phyloP scores from a whole-genome alignment of 2,329 filamentous ascomycete species.

The Diaporthe humulicola region DNA sequence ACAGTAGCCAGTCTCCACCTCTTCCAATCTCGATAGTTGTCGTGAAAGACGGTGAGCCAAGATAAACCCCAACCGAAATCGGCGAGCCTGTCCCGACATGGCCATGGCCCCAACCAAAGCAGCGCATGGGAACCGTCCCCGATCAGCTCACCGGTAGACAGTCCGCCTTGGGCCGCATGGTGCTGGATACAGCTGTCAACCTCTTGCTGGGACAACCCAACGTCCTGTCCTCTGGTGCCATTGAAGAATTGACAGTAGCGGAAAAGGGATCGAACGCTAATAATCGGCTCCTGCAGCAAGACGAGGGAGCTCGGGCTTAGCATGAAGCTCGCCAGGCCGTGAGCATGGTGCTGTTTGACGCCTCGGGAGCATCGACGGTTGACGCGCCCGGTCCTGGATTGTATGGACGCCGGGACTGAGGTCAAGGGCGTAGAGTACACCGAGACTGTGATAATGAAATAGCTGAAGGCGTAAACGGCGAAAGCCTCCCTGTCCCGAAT shows the following conservation, averaged over 20 bases:
- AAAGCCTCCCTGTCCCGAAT: background rate
- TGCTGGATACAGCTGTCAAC: background rate
- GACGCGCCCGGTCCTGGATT: background rate
- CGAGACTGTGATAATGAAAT: fast-evolving
- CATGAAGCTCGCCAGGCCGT: background rate
- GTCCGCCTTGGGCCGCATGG: background rate
- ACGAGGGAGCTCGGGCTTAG: background rate
- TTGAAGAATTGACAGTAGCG: background rate
- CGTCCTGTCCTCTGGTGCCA: too few relatives aligned
- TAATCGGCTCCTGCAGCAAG: background rate
- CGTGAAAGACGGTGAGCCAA: background rate
- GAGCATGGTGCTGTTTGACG: background rate
- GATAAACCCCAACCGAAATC: background rate
- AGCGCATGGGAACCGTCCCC: background rate
- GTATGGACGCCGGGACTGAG: too few relatives aligned
- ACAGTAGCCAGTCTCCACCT: background rate
- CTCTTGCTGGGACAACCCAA: background rate
- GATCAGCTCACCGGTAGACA: too few relatives aligned
- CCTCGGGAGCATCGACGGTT: background rate
- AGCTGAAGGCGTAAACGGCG: background rate
- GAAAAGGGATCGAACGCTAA: background rate
- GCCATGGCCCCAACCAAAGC: background rate
- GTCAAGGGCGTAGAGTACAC: fast-evolving
- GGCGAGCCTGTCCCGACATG: background rate
- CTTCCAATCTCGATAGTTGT: background rate